Evolutionary conservation across 2,329 filamentous ascomycete species (phyloP), one percentile per base, ranked within the genome.

Genomic region (Hyphodiscus sp.): DNA sequence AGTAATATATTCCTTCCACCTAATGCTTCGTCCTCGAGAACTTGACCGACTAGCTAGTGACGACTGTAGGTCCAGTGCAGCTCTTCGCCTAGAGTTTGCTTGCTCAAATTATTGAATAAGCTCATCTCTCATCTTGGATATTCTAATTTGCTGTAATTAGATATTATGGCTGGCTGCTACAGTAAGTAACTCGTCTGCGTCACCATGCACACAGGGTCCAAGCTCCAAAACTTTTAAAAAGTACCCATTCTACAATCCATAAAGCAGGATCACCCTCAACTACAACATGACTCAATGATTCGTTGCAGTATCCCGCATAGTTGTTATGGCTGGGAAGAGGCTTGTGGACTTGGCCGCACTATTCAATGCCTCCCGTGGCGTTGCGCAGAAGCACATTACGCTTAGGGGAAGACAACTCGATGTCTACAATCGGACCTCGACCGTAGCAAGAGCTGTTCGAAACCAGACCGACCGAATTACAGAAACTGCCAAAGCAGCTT

Each of bases 301-400:
- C 9, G 5, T 43, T 20, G 42, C 52, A 33, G 20, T 49, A 29
- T 13, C 33, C 33, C 18, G 30, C 26, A 54, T 46, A 20, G 41
- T 41, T 55, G 48, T 45, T n/a, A 81, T 81, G 78, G 74, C 76
- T 51, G 77, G 77, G 53, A 77, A 80, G 79, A 72, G 85, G 80
- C 72, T 81, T 77, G 66, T 91, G 67, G 88, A 91, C 73, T 74
- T 87, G 63, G 82, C 84, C 61, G 81, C 84, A 56, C 76, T 91
- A 59, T 76, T 86, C 69, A 82, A 79, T 74, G 87, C 83, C 67
- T 85, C 86, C 49, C 80, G 83, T 55, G 80, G 80, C 33, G 78
- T 91, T 56, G 86, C 85, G 47, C 70, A 76, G 47, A 83, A 79
- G 68, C 83, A 86, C 69, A 67, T 80, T 47, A 80, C 79, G 54